Percentiles rank a stretch among this genome's conserved stretches.
These are phyloP conservation scores for Castanea mollissima DNA, from an alignment of 306 rosid species.

Conservation along the genomic window DNA sequence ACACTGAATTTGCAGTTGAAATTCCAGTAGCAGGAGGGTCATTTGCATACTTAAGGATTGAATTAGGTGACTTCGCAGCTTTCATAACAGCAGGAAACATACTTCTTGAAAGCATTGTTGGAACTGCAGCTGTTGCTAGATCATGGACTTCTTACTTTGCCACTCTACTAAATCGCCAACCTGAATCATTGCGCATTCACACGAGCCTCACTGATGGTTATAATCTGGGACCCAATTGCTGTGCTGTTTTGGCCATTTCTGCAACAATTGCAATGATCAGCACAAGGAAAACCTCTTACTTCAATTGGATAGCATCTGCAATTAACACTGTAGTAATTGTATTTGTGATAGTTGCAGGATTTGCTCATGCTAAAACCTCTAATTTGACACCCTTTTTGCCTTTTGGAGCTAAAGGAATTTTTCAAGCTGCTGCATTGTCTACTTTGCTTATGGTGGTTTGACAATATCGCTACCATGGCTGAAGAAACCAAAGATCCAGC, in stretches of 20 bases:
- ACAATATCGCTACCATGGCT: constrained; percentile 65
- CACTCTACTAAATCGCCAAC: constrained; percentile 47
- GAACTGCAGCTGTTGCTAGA: constrained; percentile 67
- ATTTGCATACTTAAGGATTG: constrained; percentile 74
- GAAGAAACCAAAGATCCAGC: constrained; percentile 78
- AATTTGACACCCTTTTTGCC: constrained; percentile 66
- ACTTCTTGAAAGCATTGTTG: constrained; percentile 62
- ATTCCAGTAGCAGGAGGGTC: constrained; percentile 81
- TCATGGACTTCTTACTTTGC: constrained; percentile 84
- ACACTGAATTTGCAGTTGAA: constrained; percentile 77
- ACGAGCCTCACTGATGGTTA: constrained; percentile 45
- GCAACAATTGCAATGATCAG: constrained; percentile 53
- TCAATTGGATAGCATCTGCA: constrained; percentile 73
- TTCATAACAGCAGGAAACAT: constrained; percentile 79
- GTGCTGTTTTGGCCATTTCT: constrained; percentile 40
- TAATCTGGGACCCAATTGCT: constrained; percentile 74
- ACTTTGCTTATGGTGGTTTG: constrained; percentile 81
- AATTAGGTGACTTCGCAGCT: constrained; percentile 75
- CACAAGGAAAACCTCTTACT: constrained; percentile 59
- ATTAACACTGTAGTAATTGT: constrained; percentile 47
- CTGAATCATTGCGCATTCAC: constrained; percentile 46
- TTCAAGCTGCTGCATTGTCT: constrained; percentile 68
- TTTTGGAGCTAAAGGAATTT: constrained; percentile 52
- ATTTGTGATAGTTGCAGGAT: constrained; percentile 55
- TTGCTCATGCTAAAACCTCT: constrained; percentile 45